Conservation (phyloP, 176 grass and related monocot species). For the Pontederia crassipes region DNA sequence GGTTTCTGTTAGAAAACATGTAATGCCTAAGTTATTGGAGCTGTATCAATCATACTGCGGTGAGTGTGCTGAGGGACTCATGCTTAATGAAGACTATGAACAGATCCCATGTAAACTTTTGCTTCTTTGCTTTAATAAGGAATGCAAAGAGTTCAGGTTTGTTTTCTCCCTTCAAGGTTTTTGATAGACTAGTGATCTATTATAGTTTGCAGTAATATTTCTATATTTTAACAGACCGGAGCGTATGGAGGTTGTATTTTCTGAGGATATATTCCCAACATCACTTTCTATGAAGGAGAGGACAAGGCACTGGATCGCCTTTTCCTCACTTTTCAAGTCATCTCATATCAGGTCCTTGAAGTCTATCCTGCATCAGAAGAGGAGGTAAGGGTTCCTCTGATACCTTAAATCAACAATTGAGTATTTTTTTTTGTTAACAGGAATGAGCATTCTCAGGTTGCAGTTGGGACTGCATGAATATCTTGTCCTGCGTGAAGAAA, state of each 20-base stretch:
- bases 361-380: slow-evolving; percentile 68
- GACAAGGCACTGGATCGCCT: slow-evolving; percentile 71
- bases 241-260: slow-evolving; percentile 61
- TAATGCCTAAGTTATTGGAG: slow-evolving; percentile 68
- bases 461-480: slow-evolving; percentile 78
- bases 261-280: slow-evolving; percentile 74
- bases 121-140: slow-evolving; percentile 69
- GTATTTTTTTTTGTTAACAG: neutral
- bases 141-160: slow-evolving; percentile 64
- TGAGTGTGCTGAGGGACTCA: slow-evolving; percentile 57
- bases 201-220: slow-evolving; percentile 13
- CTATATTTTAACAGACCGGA: slow-evolving; percentile 39
- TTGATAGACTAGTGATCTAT: slow-evolving; percentile 1
- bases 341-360: slow-evolving; percentile 69
- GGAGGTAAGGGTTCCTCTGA: slow-evolving; percentile 42
- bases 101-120: slow-evolving; percentile 80
- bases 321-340: slow-evolving; percentile 68
- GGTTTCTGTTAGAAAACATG: slow-evolving; percentile 82
- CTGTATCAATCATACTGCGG: slow-evolving; percentile 73
- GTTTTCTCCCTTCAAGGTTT: slow-evolving; percentile 12
- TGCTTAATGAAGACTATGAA: slow-evolving; percentile 54
- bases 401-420: slow-evolving; percentile 6
- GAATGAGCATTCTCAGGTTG: slow-evolving; percentile 45
- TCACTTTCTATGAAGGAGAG: slow-evolving; percentile 79
- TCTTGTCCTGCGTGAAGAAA: slow-evolving; percentile 51